phyloP scores from a whole-genome alignment of 805 yeast species.

The Dipodascus geniculatus region DNA sequence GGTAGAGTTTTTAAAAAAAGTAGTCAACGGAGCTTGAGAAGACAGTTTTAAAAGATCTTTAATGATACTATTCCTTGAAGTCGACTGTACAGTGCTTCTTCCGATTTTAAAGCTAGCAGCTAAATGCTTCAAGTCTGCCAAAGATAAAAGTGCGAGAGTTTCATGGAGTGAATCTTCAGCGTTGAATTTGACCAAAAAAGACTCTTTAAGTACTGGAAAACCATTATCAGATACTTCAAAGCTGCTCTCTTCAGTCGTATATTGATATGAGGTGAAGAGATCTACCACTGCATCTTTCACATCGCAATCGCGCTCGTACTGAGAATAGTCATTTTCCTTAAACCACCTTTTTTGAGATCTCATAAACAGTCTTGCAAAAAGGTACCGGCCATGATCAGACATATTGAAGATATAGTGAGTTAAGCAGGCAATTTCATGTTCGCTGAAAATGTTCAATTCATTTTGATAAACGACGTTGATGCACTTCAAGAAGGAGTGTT shows the following conservation, averaged over 20 bases:
- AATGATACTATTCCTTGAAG: not conserved
- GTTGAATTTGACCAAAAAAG: not conserved
- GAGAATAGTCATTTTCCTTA: not conserved
- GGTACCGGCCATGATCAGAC: not conserved
- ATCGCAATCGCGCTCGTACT: not conserved
- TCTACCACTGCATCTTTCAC: not conserved
- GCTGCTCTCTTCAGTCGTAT: not conserved
- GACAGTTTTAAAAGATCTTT: not conserved
- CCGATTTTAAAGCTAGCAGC: not conserved
- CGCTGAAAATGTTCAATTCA: not conserved
- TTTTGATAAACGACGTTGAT: not conserved
- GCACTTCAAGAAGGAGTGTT: not conserved
- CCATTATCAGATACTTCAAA: not conserved
- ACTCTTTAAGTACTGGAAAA: not conserved
- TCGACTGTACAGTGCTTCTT: not conserved
- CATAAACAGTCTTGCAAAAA: not conserved
- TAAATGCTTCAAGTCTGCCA: not conserved
- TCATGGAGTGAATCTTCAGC: not conserved
- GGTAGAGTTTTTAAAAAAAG: not conserved
- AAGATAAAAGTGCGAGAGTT: not conserved
- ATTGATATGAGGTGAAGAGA: not conserved
- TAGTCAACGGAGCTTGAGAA: not conserved
- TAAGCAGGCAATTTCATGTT: not conserved
- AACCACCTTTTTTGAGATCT: conserved; percentile 1
- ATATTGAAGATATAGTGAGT: not conserved